Evolutionary conservation across 2,329 filamentous ascomycete species (phyloP).

Genomic region (Claviceps sp.): DNA sequence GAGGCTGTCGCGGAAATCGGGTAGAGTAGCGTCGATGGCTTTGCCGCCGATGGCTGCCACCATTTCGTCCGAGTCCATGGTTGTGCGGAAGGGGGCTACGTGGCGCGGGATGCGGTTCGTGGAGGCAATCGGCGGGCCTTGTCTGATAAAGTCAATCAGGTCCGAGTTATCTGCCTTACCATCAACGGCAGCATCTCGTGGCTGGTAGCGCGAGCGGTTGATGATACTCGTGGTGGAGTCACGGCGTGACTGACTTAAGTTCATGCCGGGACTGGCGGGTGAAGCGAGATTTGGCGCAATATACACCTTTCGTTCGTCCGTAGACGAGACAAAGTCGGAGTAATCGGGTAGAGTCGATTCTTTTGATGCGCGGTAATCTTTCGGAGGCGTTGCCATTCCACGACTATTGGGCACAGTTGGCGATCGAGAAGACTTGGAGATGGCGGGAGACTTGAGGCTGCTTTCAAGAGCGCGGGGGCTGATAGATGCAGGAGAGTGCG

Average conservation of each 20-base stretch:
- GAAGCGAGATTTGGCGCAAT: slow-evolving; percentile 22
- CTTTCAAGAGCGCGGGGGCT: slow-evolving; percentile 7
- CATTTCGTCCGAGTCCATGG: slow-evolving; percentile 77
- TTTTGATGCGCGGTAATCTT: slow-evolving; percentile 58
- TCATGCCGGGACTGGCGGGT: slow-evolving; percentile 17
- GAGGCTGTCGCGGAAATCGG: slow-evolving; percentile 42
- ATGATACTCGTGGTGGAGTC: slow-evolving; percentile 23
- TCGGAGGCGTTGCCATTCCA: slow-evolving; percentile 28
- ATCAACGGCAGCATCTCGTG: slow-evolving; percentile 56
- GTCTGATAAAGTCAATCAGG: slow-evolving; percentile 87
- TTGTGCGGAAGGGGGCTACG: slow-evolving; percentile 74
- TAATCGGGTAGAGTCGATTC: slow-evolving; percentile 73
- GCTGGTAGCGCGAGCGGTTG: slow-evolving; percentile 43
- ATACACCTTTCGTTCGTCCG: slow-evolving; percentile 26
- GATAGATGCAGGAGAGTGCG: slow-evolving; percentile 3
- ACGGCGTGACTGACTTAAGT: slow-evolving; percentile 26
- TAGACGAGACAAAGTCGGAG: slow-evolving; percentile 79
- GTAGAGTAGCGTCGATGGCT: slow-evolving; percentile 43
- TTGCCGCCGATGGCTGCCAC: slow-evolving; percentile 37
- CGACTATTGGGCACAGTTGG: slow-evolving; percentile 13
- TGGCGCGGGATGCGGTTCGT: slow-evolving; percentile 61
- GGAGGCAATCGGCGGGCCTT: slow-evolving; percentile 55
- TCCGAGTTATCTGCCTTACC: slow-evolving; percentile 61
- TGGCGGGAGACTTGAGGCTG: slow-evolving; percentile 8
- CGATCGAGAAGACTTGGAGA: slow-evolving; percentile 8